Conservation (phyloP, 495 filamentous ascomycete species). For the Cercophora sp. region DNA sequence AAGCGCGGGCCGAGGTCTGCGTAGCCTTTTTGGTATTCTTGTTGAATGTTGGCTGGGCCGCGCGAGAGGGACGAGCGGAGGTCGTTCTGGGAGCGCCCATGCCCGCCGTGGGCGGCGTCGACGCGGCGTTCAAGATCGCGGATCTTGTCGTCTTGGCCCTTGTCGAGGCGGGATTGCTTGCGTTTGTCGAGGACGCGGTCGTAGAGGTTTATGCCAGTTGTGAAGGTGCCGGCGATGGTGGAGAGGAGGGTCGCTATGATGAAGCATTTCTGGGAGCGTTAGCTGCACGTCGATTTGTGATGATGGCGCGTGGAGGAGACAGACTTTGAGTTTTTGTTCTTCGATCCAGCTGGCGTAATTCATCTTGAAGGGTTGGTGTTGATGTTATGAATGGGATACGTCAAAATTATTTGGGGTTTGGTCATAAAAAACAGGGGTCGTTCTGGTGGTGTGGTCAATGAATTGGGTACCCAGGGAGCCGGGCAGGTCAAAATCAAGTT, state of each 20-base stretch:
- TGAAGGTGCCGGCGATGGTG: conserved; percentile 37
- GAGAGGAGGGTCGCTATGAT: conserved; percentile 35
- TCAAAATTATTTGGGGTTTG: too few relatives aligned
- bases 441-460: too few relatives aligned
- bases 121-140: conserved; percentile 35
- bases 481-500: too few relatives aligned
- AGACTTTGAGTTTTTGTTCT: conserved; percentile 38
- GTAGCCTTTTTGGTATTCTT: conserved; percentile 28
- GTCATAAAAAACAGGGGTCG: too few relatives aligned
- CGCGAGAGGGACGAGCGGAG: conserved; percentile 26
- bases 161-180: conserved; percentile 28
- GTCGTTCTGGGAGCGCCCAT: conserved; percentile 9
- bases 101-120: conserved; percentile 17
- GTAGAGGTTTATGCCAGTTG: conserved; percentile 33
- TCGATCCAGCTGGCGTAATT: conserved; percentile 59
- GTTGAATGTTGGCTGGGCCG: conserved; percentile 24
- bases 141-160: conserved; percentile 28
- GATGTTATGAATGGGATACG: too few relatives aligned
- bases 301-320: too few relatives aligned
- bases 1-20: conserved; percentile 26
- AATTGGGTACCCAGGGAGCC: too few relatives aligned
- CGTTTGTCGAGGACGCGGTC: conserved; percentile 33
- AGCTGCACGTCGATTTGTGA: too few relatives aligned
- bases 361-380: too few relatives aligned
- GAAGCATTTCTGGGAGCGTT: conserved; percentile 35